Evolutionary conservation across 805 yeast species (phyloP).

Genomic region (Starmerella khaoyaiensis): DNA sequence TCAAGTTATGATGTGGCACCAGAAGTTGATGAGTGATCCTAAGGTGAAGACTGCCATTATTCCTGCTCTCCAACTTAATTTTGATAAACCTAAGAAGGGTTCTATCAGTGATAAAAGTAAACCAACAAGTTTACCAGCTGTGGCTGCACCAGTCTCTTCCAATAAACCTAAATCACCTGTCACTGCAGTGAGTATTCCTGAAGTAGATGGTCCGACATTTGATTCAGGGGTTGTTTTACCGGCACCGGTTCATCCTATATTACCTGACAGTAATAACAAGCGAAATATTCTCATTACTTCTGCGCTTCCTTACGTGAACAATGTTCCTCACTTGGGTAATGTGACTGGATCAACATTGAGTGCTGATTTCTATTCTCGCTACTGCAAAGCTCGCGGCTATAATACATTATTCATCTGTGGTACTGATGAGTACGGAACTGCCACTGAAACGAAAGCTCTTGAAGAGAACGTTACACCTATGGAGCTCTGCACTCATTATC

Average conservation of each 20-base stretch:
- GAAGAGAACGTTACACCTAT: conserved; percentile 85
- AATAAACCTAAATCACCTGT: conserved; percentile 27
- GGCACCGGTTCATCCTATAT: conserved; percentile 29
- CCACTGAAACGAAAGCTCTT: conserved; percentile 95
- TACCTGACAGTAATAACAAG: conserved; percentile 52
- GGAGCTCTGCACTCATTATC: conserved; percentile 82
- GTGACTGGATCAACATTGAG: conserved; percentile 87
- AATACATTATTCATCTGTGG: conserved; percentile 85
- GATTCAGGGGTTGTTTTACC: conserved; percentile 5
- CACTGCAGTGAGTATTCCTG: conserved; percentile 23
- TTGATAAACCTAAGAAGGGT: conserved; percentile 11
- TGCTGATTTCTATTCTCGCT: conserved; percentile 89
- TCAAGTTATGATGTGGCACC: conserved; percentile 27
- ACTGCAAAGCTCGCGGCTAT: conserved; percentile 75
- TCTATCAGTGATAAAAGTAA: conserved; percentile 1
- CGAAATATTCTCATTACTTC: conserved; percentile 83
- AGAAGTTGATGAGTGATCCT: conserved; percentile 23
- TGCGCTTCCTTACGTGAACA: conserved; percentile 94
- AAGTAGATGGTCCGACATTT: conserved; percentile 11
- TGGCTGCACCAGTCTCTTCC: not conserved
- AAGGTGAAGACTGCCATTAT: conserved; percentile 22
- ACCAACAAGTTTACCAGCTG: conserved; percentile 3
- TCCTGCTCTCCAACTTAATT: conserved; percentile 16
- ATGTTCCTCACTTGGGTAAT: conserved; percentile 97
- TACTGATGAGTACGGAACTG: conserved; percentile 98